Evolutionary conservation across 1,139 yeast genomes (phyloP), one percentile per base, ranked within the genome.

Genomic region (Lodderomyces pseudojiufengensis): DNA sequence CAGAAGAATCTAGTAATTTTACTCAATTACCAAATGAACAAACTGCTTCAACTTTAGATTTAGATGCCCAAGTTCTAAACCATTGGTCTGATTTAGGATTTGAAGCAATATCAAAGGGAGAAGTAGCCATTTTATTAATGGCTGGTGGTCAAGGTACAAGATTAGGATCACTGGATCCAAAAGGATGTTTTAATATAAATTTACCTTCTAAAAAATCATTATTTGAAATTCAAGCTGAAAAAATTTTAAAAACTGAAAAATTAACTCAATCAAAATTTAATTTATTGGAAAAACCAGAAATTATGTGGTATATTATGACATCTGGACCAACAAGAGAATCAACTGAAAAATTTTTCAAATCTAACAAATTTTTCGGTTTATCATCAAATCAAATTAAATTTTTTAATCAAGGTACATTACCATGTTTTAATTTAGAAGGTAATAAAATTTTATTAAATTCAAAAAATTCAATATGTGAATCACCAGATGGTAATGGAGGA

Each of bases 61-160:
- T 59, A 8, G 55, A 55, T 2, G 35, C 44, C 0, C 58, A 56
- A 3, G 52, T 59, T 15, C 46, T 61, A 27, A 48, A 56, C 13
- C 26, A 48, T 9, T 90, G 95, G 88, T 51, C 56, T 23, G 48
- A 61, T 1, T 41, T 62, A 12, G 99, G 99, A 10, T 60, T 83
- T 30, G 65, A 76, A 25, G 84, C 94, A 27, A 82, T 92, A 42
- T 62, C 76, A 22, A 56, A 66, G 20, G 83, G 83, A 47, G 77
- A 84, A 52, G 97, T 90, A 14, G 98, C 88, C 18, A 92, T 92
- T 7, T 71, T 92, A 31, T 71, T 92, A 39, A 81, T 92, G 84
- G 97, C 98, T 9, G 99, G 98, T 39, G 99, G 99, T 37, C 98
- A 92, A 61, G 99, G 98, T 22, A 84, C 97, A 3, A 73, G 99